Evolutionary conservation across 768 basidiomycete genomes (phyloP).

Genomic region (Lactarius evosmus): DNA sequence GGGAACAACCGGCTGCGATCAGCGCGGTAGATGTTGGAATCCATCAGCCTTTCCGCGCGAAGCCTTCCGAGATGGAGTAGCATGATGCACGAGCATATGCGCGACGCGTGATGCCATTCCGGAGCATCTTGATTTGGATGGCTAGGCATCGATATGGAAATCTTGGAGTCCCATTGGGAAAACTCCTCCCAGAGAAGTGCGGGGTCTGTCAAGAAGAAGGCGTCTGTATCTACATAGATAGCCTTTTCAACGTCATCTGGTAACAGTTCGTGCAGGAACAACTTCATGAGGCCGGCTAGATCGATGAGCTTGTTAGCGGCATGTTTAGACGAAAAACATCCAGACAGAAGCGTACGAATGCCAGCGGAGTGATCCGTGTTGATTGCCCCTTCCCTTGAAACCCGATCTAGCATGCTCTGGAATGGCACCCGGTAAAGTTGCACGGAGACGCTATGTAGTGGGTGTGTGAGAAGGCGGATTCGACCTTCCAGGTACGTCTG

Average conservation of each 20-base stretch:
- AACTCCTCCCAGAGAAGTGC: constrained; percentile 46
- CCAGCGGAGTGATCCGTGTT: constrained; percentile 48
- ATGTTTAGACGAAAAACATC: not conserved
- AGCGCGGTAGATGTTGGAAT: constrained; percentile 41
- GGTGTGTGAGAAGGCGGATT: constrained; percentile 40
- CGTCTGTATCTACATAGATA: constrained; percentile 53
- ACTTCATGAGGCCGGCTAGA: constrained; percentile 50
- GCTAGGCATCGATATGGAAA: constrained; percentile 44
- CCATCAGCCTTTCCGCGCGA: constrained; percentile 45
- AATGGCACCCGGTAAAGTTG: constrained; percentile 43
- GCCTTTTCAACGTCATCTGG: constrained; percentile 42
- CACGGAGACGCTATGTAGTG: constrained; percentile 39
- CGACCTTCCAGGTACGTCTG: constrained; percentile 40
- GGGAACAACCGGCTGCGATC: constrained; percentile 31
- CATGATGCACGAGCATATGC: constrained; percentile 53
- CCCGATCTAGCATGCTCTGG: constrained; percentile 43
- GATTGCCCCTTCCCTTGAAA: constrained; percentile 46
- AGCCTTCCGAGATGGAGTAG: constrained; percentile 48
- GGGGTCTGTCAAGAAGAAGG: constrained; percentile 48
- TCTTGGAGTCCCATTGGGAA: constrained; percentile 34
- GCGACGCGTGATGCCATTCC: constrained; percentile 46
- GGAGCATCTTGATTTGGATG: constrained; percentile 42
- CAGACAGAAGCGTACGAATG: constrained; percentile 39
- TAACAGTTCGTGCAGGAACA: constrained; percentile 51
- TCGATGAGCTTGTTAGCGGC: not conserved